A percentile compares a stretch with the other conserved stretches of the same genome.
Conservation (phyloP, 768 basidiomycete genomes). For the Chlorophyllum brunneum region DNA sequence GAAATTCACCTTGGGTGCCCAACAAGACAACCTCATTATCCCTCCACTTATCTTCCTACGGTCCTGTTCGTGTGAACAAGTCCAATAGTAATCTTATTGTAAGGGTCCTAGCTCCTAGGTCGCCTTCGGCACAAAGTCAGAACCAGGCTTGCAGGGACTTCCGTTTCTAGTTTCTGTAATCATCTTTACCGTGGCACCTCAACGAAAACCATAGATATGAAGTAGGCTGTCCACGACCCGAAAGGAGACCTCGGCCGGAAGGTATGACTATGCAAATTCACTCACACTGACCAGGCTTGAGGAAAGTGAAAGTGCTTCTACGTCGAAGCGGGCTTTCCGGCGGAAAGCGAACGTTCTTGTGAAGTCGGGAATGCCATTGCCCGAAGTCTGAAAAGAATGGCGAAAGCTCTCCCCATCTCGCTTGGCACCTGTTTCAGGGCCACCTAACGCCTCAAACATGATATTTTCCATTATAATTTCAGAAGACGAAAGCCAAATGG, state of each 20-base stretch:
- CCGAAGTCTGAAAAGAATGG: conserved; percentile 11
- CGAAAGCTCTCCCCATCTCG: conserved; percentile 19
- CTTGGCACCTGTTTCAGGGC: conserved; percentile 2
- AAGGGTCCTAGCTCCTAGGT: too few relatives aligned
- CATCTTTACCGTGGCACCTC: conserved; percentile 44
- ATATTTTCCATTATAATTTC: too few relatives aligned
- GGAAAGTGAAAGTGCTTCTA: conserved; percentile 16
- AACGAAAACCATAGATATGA: conserved; percentile 60
- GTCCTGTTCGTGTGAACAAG: too few relatives aligned
- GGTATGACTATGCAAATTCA: conserved; percentile 42
- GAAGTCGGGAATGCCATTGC: background rate
- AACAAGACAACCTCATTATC: too few relatives aligned
- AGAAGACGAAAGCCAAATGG: too few relatives aligned
- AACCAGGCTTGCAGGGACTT: too few relatives aligned
- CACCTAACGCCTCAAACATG: conserved; percentile 24
- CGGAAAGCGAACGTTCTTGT: conserved; percentile 22
- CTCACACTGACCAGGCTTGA: conserved; percentile 44
- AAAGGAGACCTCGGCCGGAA: conserved; percentile 36
- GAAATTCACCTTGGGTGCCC: too few relatives aligned
- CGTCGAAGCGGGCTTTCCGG: conserved; percentile 39
- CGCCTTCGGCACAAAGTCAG: too few relatives aligned
- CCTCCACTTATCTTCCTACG: too few relatives aligned
- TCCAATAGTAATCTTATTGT: too few relatives aligned
- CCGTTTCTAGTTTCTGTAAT: too few relatives aligned
- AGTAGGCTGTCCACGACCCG: conserved; percentile 56